Conservation (phyloP, 495 filamentous ascomycete genomes). For the Annulohypoxylon maeteangense region DNA sequence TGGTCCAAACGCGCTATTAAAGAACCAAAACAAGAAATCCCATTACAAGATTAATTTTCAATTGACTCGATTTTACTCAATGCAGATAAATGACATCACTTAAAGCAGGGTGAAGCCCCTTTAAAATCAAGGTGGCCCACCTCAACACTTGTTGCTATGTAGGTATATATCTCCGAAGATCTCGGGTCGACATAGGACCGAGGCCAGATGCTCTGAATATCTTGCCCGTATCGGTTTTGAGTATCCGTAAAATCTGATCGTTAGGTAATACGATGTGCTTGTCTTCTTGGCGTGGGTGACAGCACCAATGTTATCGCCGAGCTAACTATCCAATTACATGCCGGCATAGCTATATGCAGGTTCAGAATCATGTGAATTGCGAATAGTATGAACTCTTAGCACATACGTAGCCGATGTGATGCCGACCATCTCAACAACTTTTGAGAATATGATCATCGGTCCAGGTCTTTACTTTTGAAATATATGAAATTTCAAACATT, state of each 20-base stretch:
- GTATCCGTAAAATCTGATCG: neutral
- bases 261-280: slow-evolving; percentile 2
- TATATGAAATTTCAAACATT: neutral
- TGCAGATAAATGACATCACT: slow-evolving; percentile 32
- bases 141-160: slow-evolving; percentile 20
- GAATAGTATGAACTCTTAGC: neutral
- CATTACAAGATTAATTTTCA: slow-evolving; percentile 16
- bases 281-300: neutral
- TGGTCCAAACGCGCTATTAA: neutral
- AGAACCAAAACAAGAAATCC: slow-evolving; percentile 8
- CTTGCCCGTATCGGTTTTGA: neutral
- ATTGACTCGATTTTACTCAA: neutral
- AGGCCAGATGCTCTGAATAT: neutral
- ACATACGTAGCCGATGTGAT: neutral
- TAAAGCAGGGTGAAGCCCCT: slow-evolving; percentile 17
- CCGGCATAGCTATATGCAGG: neutral
- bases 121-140: slow-evolving; percentile 23
- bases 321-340: neutral
- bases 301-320: slow-evolving; percentile 1
- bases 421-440: neutral
- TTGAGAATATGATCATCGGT: neutral
- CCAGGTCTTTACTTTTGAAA: neutral
- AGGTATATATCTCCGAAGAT: slow-evolving; percentile 20
- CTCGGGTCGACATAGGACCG: slow-evolving; percentile 28
- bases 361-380: neutral